Evolutionary conservation across 1,284 basidiomycete genomes (phyloP), one percentile per base, ranked within the genome.

Genomic region (Omphalotus olearius): DNA sequence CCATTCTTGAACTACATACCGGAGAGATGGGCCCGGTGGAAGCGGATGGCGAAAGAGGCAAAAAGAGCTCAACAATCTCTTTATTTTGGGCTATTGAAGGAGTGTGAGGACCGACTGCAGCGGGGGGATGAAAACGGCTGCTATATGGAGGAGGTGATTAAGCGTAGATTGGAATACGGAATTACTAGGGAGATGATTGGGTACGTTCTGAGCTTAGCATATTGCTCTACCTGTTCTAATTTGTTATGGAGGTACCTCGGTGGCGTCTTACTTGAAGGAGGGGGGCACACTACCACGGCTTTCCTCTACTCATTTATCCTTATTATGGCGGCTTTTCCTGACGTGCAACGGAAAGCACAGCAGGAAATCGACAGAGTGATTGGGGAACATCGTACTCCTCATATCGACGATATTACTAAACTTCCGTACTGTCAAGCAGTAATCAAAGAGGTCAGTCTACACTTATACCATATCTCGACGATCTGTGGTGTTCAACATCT

Each of bases 381-480:
- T 20, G 60, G 60, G n/a, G 39, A 51, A 4, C 52, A 58, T 7
- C 55, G 54, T n/a, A 53, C 58, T 45, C 66, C 66, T 3, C 56
- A 49, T 1, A 42, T 61, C 26, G 57, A 61, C 1, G 66, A 68
- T 30, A 53, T 59, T 28, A 54, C 59, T 11, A 47, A 59, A 4
- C 58, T 68, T 35, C 66, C 66, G 0, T 68, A 66, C 48, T 52
- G 65, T 17, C 61, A 60, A 13, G 66, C 61, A 2, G 43, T 65
- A 25, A 58, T 63, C 33, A 60, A 64, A 49, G 63, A 64, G 49
- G 58, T 33, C 30, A 10, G 30, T 33, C 13, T 13, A 13, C 30
- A 33, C 7, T 33, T 7, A 37, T 14, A n/a, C 10, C 18, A 14
- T 13, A 20, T n/a, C n/a, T n/a, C n/a, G n/a, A n/a, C 45, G 2